phyloP scores from a whole-genome alignment of 2,329 filamentous ascomycete genomes.

The Xylaria sp. region DNA sequence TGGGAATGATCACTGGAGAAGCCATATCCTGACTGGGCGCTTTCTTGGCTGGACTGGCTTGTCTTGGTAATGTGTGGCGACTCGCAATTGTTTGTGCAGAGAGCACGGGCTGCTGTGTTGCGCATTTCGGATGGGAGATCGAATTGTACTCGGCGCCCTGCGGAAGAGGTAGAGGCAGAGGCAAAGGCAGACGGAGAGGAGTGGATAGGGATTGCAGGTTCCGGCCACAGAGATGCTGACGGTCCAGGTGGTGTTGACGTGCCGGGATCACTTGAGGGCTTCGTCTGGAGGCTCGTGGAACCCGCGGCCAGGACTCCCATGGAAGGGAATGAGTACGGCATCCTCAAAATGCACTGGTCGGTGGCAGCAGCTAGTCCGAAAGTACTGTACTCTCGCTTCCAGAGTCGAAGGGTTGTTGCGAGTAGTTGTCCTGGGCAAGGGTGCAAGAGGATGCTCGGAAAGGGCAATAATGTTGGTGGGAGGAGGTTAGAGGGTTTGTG shows the following conservation, averaged over 20 bases:
- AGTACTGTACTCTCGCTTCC: background rate
- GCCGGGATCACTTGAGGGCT: background rate
- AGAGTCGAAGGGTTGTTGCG: background rate
- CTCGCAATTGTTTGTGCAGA: background rate
- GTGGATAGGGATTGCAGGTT: constrained; percentile 15
- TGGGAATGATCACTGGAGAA: constrained; percentile 1
- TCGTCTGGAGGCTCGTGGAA: background rate
- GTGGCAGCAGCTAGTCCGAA: background rate
- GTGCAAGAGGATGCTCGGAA: background rate
- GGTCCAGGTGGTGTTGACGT: constrained; percentile 18
- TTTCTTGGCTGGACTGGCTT: background rate
- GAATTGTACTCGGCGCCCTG: constrained; percentile 11
- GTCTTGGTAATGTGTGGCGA: too few relatives aligned
- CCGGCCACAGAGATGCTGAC: constrained; percentile 37
- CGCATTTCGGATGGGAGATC: background rate
- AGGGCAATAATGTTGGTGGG: background rate
- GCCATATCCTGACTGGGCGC: background rate
- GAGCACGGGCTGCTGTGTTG: background rate
- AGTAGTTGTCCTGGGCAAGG: background rate
- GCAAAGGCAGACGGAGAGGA: background rate
- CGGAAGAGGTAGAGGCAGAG: background rate
- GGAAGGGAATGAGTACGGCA: background rate
- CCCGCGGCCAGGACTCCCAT: background rate
- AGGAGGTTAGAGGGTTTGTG: background rate
- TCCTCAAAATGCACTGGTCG: background rate